Base-by-base conservation (phyloP, 345 rosid genomes). In the Aquilaria malaccensis region DNA sequence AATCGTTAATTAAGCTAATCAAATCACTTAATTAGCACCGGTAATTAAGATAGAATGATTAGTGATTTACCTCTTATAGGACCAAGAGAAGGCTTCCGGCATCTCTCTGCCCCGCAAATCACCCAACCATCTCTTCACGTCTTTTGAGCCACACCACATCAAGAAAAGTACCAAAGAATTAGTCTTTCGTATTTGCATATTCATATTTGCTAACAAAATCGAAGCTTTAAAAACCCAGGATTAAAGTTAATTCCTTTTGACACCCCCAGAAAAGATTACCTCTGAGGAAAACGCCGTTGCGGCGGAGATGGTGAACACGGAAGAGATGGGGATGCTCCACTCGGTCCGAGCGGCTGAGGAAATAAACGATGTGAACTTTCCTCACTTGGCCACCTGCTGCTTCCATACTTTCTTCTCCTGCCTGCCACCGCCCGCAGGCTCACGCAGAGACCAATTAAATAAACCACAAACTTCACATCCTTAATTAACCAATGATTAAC, bases 241-340 rank as follows among this genome's bases (percentile, higher is more conserved):
- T 47, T 33, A 48, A 7, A 51, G 11, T 31, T 9, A 3, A 0
- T 58, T 30, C 13, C 31, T 4, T 55, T 30, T 4, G 9, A 1
- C 41, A 1, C 41, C 10, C 57, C 12, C 46, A 13, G 7, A 60
- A 6, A 49, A 7, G 57, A 12, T 2, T 29, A 86, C 96, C 96
- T 76, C 87, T 73, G 4, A 89, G 83, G 70, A 71, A 70, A 51
- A 89, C 85, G 12, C 94, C 91, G 33, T 63, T 81, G 2, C 69
- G 72, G 29, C 70, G 60, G 60, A 65, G 66, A 70, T 79, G 91
- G 68, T 79, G 81, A 61, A 75, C 75, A n/a, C 85, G 81, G 50
- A 86, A 61, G 65, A 86, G 94, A 71, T 89, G 97, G 54, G 91
- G 97, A 47, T 89, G 94, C 51, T 86, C 94, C 12, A 76, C 60